Base-by-base conservation (phyloP, 805 yeast genomes). In the Candida corydali region DNA sequence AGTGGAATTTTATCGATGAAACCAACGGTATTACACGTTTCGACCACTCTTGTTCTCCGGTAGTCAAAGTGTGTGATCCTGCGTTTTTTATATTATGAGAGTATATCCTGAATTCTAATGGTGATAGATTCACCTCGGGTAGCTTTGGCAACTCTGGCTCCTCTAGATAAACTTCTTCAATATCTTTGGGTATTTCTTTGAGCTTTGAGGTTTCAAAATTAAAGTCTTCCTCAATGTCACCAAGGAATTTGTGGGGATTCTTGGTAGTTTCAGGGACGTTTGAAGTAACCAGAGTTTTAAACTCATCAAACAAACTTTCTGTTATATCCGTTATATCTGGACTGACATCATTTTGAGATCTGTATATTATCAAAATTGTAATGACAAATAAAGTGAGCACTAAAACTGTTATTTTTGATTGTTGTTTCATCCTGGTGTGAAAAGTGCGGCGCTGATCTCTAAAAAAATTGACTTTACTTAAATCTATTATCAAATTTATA, bases 21-120 rank as follows among this genome's bases (percentile, higher is more conserved):
- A 42, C 37, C 8, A 36, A 38, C 9, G 47, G 43, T 19, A 43
- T 42, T 24, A 38, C 39, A 15, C 66, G 38, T 11, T 44, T 37
- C 1, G 30, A 27, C 66, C 66, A 60, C 17, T 49, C 43, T 23
- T 36, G 43, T 42, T 60, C 66, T 9, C 59, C 63, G 1, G 46
- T 38, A 11, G 34, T 55, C 4, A 57, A 42, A 7, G 29, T 34
- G 6, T 38, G 44, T 37, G 49, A 52, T 16, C 52, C 57, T 6
- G 60, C 65, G 38, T 55, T 59, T 29, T 58, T 60, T 37, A 62
- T 47, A 45, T 62, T 62, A 36, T 62, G 67, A 9, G 65, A 54
- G 39, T 62, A 62, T n/a, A 62, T 43, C 15, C 69, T 48, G 41
- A 62, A 55, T n/a, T 28, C 36, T 3, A 59, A 22, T 3, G 54